phyloP scores from a whole-genome alignment of 176 grass and related monocot species.

The Guadua angustifolia region DNA sequence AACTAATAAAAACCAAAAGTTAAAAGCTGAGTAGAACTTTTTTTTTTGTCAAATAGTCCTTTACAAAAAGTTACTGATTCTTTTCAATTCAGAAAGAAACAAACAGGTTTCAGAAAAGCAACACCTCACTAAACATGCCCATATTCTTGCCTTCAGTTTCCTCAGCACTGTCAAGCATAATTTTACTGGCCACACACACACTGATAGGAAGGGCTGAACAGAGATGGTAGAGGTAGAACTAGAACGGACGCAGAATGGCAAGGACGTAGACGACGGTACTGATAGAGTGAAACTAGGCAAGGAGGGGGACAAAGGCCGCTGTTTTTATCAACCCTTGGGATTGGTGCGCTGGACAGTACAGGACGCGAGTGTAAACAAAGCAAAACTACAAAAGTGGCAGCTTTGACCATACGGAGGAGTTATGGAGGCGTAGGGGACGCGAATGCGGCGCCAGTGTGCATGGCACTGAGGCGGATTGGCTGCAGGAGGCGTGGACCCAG shows the following conservation, averaged over 20 bases:
- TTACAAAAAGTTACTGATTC: no score
- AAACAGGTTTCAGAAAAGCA: no score
- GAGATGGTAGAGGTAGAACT: neutral
- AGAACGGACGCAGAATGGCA: neutral
- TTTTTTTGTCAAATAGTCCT: no score
- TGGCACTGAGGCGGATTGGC: neutral
- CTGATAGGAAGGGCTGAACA: neutral
- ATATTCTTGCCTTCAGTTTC: no score
- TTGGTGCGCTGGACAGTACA: neutral
- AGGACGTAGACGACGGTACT: neutral
- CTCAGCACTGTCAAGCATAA: no score
- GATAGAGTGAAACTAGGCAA: neutral
- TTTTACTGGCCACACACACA: no score
- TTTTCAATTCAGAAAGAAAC: no score
- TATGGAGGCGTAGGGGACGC: neutral
- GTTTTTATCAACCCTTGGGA: constrained; percentile 16
- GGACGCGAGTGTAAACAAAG: neutral
- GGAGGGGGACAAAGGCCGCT: neutral
- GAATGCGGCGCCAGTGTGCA: neutral
- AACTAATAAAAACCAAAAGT: no score
- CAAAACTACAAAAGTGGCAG: neutral
- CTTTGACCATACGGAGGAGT: neutral
- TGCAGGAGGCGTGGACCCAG: neutral
- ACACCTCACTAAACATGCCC: no score
- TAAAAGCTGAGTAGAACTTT: no score